Conservation (phyloP, 805 yeast species). For the Komagataella ulmi region DNA sequence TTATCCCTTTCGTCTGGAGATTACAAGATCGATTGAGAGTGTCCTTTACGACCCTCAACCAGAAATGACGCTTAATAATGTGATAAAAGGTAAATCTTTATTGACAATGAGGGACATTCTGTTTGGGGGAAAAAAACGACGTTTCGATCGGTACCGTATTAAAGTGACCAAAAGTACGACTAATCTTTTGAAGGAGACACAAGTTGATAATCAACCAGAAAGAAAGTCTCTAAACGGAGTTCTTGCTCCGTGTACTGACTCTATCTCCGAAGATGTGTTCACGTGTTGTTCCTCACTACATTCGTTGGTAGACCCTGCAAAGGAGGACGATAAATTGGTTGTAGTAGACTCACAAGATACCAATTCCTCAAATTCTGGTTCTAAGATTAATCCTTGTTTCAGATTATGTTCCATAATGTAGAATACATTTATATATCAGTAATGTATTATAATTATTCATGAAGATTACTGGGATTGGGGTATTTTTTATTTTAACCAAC, state of each 20-base stretch:
- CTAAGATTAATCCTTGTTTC: too few relatives aligned
- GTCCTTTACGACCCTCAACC: not conserved
- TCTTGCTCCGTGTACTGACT: not conserved
- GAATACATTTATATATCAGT: not conserved
- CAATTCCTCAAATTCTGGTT: not conserved
- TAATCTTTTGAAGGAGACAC: not conserved
- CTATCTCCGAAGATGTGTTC: not conserved
- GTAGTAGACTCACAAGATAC: not conserved
- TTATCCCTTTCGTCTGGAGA: not conserved
- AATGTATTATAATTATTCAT: not conserved
- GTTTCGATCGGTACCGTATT: not conserved
- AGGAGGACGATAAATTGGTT: too few relatives aligned
- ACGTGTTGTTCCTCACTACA: not conserved
- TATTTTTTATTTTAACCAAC: too few relatives aligned
- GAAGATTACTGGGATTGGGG: not conserved
- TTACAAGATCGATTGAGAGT: not conserved
- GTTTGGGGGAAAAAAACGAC: not conserved
- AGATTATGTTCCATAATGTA: not conserved
- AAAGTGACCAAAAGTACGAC: not conserved
- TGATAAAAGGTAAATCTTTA: not conserved
- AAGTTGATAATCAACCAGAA: not conserved
- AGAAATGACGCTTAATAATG: not conserved
- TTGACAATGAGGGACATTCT: not conserved
- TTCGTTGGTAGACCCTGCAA: not conserved
- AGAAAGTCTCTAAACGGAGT: not conserved